phyloP scores from a whole-genome alignment of 2,329 filamentous ascomycete species.

The Penicillium sp. region DNA sequence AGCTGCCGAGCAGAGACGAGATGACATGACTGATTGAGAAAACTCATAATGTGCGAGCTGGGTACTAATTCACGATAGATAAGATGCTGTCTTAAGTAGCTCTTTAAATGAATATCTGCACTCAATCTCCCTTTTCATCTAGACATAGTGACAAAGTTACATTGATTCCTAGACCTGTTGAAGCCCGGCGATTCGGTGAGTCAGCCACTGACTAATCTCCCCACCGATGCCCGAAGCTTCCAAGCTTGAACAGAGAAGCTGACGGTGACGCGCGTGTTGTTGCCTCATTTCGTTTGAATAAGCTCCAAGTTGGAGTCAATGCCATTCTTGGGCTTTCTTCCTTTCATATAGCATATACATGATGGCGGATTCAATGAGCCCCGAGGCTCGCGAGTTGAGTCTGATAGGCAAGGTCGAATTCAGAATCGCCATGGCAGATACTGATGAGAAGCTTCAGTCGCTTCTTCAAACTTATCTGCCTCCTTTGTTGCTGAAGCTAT shows the following conservation, averaged over 20 bases:
- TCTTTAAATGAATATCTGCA: not conserved
- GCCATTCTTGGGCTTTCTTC: not conserved
- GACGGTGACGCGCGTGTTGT: constrained; percentile 13
- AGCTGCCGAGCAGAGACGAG: constrained; percentile 51
- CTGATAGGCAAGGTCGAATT: constrained; percentile 84
- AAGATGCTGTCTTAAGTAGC: not conserved
- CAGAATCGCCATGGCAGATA: constrained; percentile 76
- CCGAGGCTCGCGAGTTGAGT: constrained; percentile 67
- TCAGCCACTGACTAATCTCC: constrained; percentile 11
- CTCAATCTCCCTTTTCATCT: not conserved
- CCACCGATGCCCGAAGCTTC: not conserved
- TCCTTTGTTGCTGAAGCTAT: constrained; percentile 80
- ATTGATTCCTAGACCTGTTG: not conserved
- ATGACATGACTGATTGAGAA: constrained; percentile 1
- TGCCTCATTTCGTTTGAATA: constrained; percentile 4
- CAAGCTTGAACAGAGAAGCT: not conserved
- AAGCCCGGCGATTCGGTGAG: not conserved
- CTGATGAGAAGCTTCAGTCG: constrained; percentile 77
- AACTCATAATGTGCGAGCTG: not conserved
- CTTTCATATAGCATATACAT: constrained; percentile 2
- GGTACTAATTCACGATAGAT: not conserved
- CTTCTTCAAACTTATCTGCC: constrained; percentile 76
- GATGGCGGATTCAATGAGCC: constrained; percentile 38
- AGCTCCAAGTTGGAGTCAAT: not conserved
- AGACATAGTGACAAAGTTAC: not conserved